Evolutionary conservation across 169 alveolate species (phyloP).

Genomic region (Perkinsus olseni): DNA sequence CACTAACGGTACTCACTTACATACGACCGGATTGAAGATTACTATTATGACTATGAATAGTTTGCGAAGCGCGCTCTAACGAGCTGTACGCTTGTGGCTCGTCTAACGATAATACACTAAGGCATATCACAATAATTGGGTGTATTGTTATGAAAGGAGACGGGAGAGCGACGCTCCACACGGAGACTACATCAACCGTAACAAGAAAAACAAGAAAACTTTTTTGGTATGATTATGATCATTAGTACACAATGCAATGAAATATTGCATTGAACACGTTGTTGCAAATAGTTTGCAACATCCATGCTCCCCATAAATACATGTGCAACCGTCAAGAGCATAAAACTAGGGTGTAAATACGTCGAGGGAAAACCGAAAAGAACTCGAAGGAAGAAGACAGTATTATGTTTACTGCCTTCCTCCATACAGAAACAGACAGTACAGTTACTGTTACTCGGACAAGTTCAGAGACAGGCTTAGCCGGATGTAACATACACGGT

Average conservation of each 20-base stretch:
- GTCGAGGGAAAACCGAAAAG: background rate
- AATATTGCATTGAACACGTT: background rate
- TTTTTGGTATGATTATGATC: background rate
- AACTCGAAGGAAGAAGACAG: background rate
- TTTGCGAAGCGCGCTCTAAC: background rate
- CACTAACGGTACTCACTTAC: background rate
- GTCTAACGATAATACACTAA: background rate
- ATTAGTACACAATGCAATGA: background rate
- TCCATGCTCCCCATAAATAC: background rate
- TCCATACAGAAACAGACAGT: background rate
- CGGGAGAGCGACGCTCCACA: slow-evolving; percentile 5
- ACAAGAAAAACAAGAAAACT: background rate
- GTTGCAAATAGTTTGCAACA: background rate
- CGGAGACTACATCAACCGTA: background rate
- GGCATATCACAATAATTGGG: background rate
- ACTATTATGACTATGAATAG: background rate
- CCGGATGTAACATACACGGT: background rate
- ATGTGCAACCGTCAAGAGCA: background rate
- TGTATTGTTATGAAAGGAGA: background rate
- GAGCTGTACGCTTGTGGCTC: background rate
- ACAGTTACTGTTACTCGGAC: background rate
- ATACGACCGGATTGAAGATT: background rate
- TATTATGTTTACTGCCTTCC: background rate
- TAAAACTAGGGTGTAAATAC: background rate
- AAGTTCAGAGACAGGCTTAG: background rate